Evolutionary conservation across 1,284 basidiomycete genomes (phyloP).

Genomic region (Microstroma glucosiphilum): DNA sequence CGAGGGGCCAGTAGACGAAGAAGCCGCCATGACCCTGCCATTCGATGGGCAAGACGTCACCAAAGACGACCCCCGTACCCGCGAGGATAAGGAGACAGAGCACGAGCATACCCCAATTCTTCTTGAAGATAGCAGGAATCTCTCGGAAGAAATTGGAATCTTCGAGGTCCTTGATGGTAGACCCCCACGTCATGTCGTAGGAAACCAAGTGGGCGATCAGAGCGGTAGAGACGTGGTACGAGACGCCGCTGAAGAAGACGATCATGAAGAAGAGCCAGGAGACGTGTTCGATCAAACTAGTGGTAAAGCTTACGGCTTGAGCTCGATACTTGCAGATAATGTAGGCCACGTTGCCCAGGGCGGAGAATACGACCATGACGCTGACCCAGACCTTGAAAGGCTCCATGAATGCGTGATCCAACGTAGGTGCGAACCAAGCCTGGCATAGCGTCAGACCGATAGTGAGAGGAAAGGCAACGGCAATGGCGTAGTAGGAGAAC

Average conservation of each 20-base stretch:
- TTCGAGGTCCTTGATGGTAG: constrained; percentile 31
- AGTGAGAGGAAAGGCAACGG: constrained; percentile 62
- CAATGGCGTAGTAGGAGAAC: constrained; percentile 71
- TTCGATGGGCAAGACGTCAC: constrained; percentile 57
- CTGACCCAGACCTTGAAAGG: constrained; percentile 69
- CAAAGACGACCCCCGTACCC: constrained; percentile 59
- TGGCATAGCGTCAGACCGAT: constrained; percentile 67
- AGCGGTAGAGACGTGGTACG: constrained; percentile 59
- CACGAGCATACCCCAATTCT: constrained; percentile 54
- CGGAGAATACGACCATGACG: constrained; percentile 68
- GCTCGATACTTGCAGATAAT: constrained; percentile 70
- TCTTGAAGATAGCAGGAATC: constrained; percentile 63
- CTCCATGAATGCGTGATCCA: constrained; percentile 59
- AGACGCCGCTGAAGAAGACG: constrained; percentile 24
- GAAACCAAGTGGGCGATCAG: constrained; percentile 74
- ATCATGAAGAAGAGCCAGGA: constrained; percentile 65
- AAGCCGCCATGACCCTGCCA: constrained; percentile 56
- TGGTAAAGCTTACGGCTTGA: constrained; percentile 60
- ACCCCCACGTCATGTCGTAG: constrained; percentile 71
- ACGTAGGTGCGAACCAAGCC: constrained; percentile 62
- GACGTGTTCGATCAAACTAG: constrained; percentile 62
- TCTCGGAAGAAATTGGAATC: constrained; percentile 72
- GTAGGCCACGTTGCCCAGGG: constrained; percentile 65
- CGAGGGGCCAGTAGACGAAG: neutral
- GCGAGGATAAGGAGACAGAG: constrained; percentile 57